Evolutionary conservation across 805 yeast species (phyloP).

Genomic region (Candida silvicultrix): DNA sequence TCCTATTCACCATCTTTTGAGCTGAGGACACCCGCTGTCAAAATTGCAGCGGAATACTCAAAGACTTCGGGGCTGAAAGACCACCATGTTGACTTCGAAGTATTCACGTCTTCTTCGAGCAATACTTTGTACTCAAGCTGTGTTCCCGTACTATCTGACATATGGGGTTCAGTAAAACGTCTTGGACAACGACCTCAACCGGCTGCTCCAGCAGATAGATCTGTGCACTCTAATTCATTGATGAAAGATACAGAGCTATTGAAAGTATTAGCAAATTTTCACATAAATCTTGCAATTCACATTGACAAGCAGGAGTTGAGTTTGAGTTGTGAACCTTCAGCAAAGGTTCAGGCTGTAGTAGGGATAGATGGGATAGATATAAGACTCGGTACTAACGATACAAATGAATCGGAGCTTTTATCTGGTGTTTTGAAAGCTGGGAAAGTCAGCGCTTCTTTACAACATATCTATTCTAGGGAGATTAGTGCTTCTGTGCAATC

Average conservation of each 20-base stretch:
- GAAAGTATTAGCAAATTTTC: conserved; percentile 45
- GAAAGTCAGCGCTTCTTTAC: conserved; percentile 65
- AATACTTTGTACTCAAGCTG: conserved; percentile 68
- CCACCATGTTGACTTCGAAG: conserved; percentile 44
- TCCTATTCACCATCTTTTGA: conserved; percentile 40
- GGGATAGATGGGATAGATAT: conserved; percentile 64
- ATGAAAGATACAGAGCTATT: conserved; percentile 29
- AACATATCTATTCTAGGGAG: conserved; percentile 88
- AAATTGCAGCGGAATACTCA: conserved; percentile 47
- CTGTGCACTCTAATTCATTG: conserved; percentile 6
- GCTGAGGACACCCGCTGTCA: conserved; percentile 72
- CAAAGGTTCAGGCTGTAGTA: conserved; percentile 83
- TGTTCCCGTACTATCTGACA: conserved; percentile 68
- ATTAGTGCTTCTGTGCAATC: conserved; percentile 65
- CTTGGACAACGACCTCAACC: conserved; percentile 33
- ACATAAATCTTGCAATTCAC: conserved; percentile 53
- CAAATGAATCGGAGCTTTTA: conserved; percentile 33
- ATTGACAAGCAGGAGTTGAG: conserved; percentile 71
- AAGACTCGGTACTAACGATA: conserved; percentile 44
- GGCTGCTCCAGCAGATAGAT: conserved; percentile 2
- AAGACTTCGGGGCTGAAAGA: conserved; percentile 32
- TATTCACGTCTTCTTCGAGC: conserved; percentile 60
- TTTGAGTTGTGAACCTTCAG: conserved; percentile 89
- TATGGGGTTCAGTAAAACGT: conserved; percentile 41
- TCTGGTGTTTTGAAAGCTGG: conserved; percentile 42